Percentiles rank a stretch among this genome's conserved stretches.
phyloP scores from a whole-genome alignment of 768 basidiomycete genomes.

The Tylopilus vinaceipallidus region DNA sequence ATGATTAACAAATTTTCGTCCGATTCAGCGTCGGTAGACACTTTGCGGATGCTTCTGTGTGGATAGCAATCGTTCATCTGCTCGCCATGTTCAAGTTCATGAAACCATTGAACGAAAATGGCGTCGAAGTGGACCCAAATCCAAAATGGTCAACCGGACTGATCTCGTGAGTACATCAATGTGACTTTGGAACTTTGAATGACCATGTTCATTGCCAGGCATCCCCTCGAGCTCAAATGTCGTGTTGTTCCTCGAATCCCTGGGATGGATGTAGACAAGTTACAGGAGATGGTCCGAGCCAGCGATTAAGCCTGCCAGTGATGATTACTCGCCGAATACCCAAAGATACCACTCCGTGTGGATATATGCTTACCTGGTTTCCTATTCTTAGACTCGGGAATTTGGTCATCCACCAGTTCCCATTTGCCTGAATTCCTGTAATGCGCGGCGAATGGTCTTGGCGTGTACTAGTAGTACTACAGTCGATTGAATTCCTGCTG shows the following conservation, averaged over 20 bases:
- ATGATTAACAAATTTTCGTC: constrained; percentile 1
- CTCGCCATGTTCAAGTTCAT: constrained; percentile 30
- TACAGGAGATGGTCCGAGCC: constrained; percentile 14
- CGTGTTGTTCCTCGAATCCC: constrained; percentile 25
- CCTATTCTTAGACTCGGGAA: too few relatives aligned
- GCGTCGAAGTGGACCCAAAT: constrained; percentile 23
- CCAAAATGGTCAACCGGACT: constrained; percentile 30
- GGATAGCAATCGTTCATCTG: constrained; percentile 31
- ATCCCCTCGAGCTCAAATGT: constrained; percentile 29
- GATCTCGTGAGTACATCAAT: constrained; percentile 21
- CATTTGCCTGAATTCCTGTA: too few relatives aligned
- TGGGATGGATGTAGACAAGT: constrained; percentile 11
- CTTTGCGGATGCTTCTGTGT: constrained; percentile 33
- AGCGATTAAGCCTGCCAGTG: constrained; percentile 8
- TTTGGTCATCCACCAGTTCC: too few relatives aligned
- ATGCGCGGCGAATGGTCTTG: too few relatives aligned
- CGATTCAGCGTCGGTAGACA: constrained; percentile 25
- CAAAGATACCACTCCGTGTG: not conserved
- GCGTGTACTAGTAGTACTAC: not conserved
- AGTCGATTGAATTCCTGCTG: not conserved
- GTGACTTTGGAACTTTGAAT: not conserved
- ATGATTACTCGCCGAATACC: not conserved
- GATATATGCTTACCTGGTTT: not conserved
- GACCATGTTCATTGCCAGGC: constrained; percentile 14
- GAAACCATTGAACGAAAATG: constrained; percentile 28